Evolutionary conservation across 768 basidiomycete genomes (phyloP).

Genomic region (Exsudoporus frostii): DNA sequence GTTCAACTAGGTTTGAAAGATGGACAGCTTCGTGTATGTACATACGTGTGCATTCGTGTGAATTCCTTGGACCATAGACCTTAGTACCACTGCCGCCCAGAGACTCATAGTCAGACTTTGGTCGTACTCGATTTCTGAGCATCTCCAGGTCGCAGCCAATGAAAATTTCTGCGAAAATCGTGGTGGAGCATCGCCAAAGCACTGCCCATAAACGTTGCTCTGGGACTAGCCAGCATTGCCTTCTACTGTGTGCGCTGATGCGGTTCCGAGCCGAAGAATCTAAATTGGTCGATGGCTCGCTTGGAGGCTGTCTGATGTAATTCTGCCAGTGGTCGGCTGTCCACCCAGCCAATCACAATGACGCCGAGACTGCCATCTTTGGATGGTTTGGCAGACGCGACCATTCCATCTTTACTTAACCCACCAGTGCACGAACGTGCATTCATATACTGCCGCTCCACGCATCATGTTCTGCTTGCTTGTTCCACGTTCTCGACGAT

Average conservation of each 20-base stretch:
- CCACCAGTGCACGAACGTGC: conserved; percentile 24
- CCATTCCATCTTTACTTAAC: conserved; percentile 7
- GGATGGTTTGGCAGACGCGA: conserved; percentile 3
- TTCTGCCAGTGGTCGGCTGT: neutral
- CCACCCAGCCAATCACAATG: neutral
- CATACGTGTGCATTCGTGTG: too few species aligned
- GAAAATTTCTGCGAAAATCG: too few species aligned
- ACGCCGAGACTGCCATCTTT: conserved; percentile 1
- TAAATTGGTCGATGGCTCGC: neutral
- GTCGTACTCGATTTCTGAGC: too few species aligned
- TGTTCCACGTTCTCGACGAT: conserved; percentile 4
- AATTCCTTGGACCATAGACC: too few species aligned
- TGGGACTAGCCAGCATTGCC: neutral
- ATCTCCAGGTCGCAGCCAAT: too few species aligned
- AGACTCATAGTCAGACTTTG: too few species aligned
- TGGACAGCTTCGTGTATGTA: too few species aligned
- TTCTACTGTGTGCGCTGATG: too few species aligned
- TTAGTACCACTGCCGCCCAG: too few species aligned
- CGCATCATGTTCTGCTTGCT: neutral
- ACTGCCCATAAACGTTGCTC: neutral
- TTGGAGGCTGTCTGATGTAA: neutral
- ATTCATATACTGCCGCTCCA: conserved; percentile 10
- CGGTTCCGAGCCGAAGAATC: neutral
- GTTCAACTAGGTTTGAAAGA: too few species aligned
- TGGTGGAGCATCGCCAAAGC: too few species aligned